Evolutionary conservation across 2,329 filamentous ascomycete genomes (phyloP).

Genomic region (Pestalotiopsis sp.): DNA sequence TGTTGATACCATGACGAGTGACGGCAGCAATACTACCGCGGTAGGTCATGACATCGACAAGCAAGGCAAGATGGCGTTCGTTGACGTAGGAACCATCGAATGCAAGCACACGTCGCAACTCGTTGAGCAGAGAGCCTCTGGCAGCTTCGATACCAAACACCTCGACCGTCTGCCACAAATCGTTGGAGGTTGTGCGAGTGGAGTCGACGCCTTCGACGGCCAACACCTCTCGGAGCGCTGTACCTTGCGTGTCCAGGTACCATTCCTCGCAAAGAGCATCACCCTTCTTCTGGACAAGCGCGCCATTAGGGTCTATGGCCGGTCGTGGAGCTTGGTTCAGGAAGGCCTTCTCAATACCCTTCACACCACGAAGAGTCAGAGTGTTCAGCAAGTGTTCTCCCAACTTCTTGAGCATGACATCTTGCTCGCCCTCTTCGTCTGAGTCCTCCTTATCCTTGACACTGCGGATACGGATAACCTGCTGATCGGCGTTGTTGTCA

Average conservation of each 20-base stretch:
- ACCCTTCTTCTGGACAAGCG: slow-evolving; percentile 71
- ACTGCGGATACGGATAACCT: slow-evolving; percentile 89
- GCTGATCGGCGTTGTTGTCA: slow-evolving; percentile 95
- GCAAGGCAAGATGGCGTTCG: slow-evolving; percentile 90
- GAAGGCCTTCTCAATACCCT: slow-evolving; percentile 88
- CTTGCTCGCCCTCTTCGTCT: slow-evolving; percentile 76
- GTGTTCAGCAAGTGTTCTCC: slow-evolving; percentile 90
- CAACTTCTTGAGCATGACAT: slow-evolving; percentile 88
- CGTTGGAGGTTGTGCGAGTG: slow-evolving; percentile 86
- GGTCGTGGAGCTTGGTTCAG: slow-evolving; percentile 78
- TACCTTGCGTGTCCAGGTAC: slow-evolving; percentile 94
- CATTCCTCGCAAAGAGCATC: slow-evolving; percentile 82
- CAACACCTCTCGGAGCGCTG: slow-evolving; percentile 80
- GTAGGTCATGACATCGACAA: slow-evolving; percentile 98
- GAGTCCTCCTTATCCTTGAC: slow-evolving; percentile 72
- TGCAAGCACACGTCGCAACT: slow-evolving; percentile 88
- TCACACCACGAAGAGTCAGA: slow-evolving; percentile 85
- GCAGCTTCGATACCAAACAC: slow-evolving; percentile 97
- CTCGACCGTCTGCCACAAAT: slow-evolving; percentile 90
- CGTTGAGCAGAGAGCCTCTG: slow-evolving; percentile 80
- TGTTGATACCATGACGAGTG: slow-evolving; percentile 97
- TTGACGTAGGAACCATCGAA: slow-evolving; percentile 99
- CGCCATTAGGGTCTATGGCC: slow-evolving; percentile 67
- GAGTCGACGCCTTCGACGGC: slow-evolving; percentile 86
- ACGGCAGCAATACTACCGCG: slow-evolving; percentile 93